A percentile compares a stretch with the other conserved stretches of the same genome.
Evolutionary conservation across 768 basidiomycete species (phyloP).

Genomic region (Suillus subluteus): DNA sequence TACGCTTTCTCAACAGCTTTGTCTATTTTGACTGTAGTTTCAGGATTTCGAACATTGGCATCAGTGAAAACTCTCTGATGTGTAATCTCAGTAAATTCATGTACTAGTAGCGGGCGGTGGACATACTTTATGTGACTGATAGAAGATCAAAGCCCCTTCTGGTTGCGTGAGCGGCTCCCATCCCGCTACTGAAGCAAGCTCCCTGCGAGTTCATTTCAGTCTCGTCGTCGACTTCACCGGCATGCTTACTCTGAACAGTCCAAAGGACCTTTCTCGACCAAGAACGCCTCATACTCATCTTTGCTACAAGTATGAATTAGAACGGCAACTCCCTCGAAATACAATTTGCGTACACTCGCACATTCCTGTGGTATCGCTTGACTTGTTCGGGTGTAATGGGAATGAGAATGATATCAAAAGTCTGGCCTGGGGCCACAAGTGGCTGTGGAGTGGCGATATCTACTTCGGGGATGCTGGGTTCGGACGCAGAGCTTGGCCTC

Average conservation of each 20-base stretch:
- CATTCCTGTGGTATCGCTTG: not conserved
- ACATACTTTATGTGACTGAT: conserved; percentile 43
- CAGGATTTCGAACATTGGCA: conserved; percentile 4
- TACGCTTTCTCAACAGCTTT: not conserved
- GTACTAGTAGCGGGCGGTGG: not conserved
- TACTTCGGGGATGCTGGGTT: not conserved
- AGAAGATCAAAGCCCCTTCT: conserved; percentile 59
- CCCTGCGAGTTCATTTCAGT: not conserved
- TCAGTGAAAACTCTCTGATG: conserved; percentile 18
- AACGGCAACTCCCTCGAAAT: not conserved
- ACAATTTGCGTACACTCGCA: not conserved
- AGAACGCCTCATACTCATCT: no score
- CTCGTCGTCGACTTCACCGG: not conserved
- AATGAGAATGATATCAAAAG: not conserved
- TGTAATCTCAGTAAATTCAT: not conserved
- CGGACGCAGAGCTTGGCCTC: not conserved
- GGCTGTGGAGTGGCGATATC: not conserved
- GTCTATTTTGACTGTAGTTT: not conserved
- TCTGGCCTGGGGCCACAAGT: not conserved
- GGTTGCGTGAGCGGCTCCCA: conserved; percentile 54
- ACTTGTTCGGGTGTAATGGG: not conserved
- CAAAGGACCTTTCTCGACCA: not conserved
- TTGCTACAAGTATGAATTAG: not conserved
- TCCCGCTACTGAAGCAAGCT: conserved; percentile 12
- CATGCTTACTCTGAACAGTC: not conserved